Base-by-base conservation (phyloP, 2,329 filamentous ascomycete species). In the Harringtonia aguacate region DNA sequence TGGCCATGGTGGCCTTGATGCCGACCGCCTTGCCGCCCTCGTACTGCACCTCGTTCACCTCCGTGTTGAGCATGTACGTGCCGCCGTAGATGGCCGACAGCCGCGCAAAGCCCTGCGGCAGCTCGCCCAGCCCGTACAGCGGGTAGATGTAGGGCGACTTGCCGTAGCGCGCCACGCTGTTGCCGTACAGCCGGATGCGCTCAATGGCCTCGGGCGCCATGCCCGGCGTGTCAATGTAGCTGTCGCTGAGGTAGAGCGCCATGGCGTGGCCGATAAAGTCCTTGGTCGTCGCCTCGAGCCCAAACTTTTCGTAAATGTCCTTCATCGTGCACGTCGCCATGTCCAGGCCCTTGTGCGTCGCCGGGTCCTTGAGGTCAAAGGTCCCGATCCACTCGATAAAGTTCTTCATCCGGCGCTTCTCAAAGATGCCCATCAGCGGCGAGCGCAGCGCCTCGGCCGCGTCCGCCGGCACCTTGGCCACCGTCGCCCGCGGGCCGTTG, bases 131-230 rank as follows among this genome's bases (percentile, higher is more conserved):
- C 50, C 92, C 92, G 69, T 98, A 98, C 28, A 97, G 81, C 39
- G 92, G 94, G 74, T 98, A 98, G 70, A 98, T 97, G 73, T 97
- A 98, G 37, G 92, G 94, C 13, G 89, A 97, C 69, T 95, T 97
- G 67, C 92, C 92, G 67, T 97, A 97, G 51, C 90, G 81, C 42
- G 89, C 87, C 67, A 98, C 94, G 27, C 89, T 95, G 76, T 95
- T 95, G 55, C 90, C 94, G 66, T 98, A 98, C 38, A 98, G 76
- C 53, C 86, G 80, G 63, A 98, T 95, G 56, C 90, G 87, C 66
- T 90, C 79, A 56, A 98, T 85, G 45, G 86, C 80, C 61, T 95
- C 88, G 55, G 84, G 80, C 36, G 89, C 87, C 58, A 72, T 70
- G 52, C 89, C 89, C 40, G 73, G 68, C 51, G 74, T 65, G 53